Evolutionary conservation across 2,329 filamentous ascomycete species (phyloP).

Genomic region (Pestalotiopsis fici): DNA sequence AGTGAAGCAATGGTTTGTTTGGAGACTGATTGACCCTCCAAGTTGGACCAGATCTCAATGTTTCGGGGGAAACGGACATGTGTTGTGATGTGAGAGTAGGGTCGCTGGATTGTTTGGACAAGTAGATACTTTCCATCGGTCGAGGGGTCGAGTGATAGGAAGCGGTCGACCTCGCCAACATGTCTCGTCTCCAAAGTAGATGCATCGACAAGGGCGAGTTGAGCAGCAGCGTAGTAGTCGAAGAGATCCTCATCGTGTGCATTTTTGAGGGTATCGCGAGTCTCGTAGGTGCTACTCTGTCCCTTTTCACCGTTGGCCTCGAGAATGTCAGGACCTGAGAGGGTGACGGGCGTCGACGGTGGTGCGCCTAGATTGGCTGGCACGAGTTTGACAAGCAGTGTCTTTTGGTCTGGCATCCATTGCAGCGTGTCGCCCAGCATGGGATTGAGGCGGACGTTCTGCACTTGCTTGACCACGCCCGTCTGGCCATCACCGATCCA

Average conservation of each 20-base stretch:
- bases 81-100: background rate
- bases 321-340: background rate
- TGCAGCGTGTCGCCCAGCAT: background rate
- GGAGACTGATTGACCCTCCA: background rate
- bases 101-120: background rate
- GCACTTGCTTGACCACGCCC: background rate
- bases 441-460: background rate
- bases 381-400: background rate
- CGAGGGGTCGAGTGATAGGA: background rate
- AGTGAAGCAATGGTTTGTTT: background rate
- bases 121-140: background rate
- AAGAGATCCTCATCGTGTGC: background rate
- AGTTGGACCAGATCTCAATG: background rate
- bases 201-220: background rate
- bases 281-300: background rate
- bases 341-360: background rate
- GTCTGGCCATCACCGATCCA: background rate
- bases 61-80: background rate
- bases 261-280: background rate
- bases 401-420: constrained; percentile 2
- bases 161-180: background rate
- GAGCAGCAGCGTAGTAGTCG: background rate
- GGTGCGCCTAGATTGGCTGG: background rate
- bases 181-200: background rate
- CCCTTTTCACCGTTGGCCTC: background rate